Conservation (phyloP, 768 basidiomycete species). For the Lentinula detonsa region DNA sequence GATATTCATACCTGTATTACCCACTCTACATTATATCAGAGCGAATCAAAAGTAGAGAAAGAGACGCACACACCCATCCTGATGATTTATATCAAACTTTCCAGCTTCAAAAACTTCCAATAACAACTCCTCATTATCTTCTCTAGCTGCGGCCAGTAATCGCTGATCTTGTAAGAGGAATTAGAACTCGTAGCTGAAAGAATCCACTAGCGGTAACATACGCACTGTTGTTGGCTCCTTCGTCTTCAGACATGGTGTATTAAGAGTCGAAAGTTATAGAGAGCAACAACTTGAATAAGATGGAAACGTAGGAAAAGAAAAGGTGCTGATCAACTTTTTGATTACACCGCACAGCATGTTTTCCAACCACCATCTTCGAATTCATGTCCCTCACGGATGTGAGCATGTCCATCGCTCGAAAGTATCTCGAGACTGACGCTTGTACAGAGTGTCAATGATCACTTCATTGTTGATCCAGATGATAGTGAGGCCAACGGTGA, state of each 20-base stretch:
- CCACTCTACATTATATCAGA: conserved; percentile 39
- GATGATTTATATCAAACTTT: conserved; percentile 65
- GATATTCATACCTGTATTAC: conserved; percentile 65
- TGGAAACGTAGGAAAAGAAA: conserved; percentile 9
- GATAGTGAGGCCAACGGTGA: conserved; percentile 11
- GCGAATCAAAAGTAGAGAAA: conserved; percentile 3
- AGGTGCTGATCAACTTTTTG: conserved; percentile 6
- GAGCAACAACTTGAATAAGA: background rate
- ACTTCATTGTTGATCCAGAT: background rate
- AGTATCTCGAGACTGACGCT: too few species aligned
- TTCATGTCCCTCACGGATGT: conserved; percentile 6
- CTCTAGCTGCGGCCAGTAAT: conserved; percentile 65
- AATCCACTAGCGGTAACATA: background rate
- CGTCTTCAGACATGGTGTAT: conserved; percentile 12
- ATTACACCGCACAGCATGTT: background rate
- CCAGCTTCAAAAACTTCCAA: conserved; percentile 52
- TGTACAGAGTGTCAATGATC: background rate
- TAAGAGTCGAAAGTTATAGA: conserved; percentile 7
- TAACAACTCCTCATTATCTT: conserved; percentile 67
- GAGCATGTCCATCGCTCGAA: background rate
- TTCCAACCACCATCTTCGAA: background rate
- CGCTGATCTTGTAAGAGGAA: conserved; percentile 48
- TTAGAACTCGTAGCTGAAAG: background rate
- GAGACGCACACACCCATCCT: conserved; percentile 59
- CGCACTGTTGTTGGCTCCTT: conserved; percentile 27